A percentile compares a stretch with the other conserved stretches of the same genome.
These are phyloP conservation scores for Calonectria pseudoreteaudii DNA, from an alignment of 2,329 filamentous ascomycete genomes.

Conservation along the genomic window DNA sequence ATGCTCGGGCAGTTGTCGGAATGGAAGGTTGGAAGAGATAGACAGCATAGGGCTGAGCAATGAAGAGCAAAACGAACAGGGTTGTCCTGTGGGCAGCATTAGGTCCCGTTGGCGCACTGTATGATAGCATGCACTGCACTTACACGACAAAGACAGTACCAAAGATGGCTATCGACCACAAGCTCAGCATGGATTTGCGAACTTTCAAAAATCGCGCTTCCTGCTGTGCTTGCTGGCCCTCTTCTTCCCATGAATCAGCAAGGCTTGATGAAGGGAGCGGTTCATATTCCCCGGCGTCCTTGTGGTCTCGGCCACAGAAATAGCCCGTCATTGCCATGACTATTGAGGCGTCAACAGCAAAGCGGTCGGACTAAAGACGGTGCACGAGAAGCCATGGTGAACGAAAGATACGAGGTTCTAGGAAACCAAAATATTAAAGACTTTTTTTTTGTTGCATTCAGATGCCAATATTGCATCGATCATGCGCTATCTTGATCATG, in stretches of 20 bases:
- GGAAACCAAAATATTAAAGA: neutral
- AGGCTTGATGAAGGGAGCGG: constrained; percentile 15
- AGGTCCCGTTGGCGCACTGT: neutral
- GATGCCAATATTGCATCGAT: constrained; percentile 18
- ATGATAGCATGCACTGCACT: neutral
- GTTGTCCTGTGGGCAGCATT: constrained; percentile 18
- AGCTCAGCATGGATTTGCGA: constrained; percentile 10
- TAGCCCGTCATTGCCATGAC: constrained; percentile 22
- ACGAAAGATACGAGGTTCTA: neutral
- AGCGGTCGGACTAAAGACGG: neutral
- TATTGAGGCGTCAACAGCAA: neutral
- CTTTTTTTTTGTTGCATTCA: constrained; percentile 8
- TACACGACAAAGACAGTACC: constrained; percentile 26
- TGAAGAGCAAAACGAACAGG: constrained; percentile 20
- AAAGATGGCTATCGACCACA: constrained; percentile 1
- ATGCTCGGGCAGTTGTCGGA: constrained; percentile 24
- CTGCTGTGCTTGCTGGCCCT: neutral
- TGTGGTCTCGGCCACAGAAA: constrained; percentile 27
- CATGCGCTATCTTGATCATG: constrained; percentile 32
- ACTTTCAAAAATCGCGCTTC: neutral
- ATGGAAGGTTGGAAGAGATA: constrained; percentile 32
- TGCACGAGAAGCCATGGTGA: neutral
- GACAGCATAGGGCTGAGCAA: neutral
- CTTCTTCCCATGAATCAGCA: neutral
- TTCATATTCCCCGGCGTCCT: constrained; percentile 29